A percentile compares a stretch with the other conserved stretches of the same genome.
Evolutionary conservation across 2,329 filamentous ascomycete genomes (phyloP).

Genomic region (Aureobasidium melanogenum): DNA sequence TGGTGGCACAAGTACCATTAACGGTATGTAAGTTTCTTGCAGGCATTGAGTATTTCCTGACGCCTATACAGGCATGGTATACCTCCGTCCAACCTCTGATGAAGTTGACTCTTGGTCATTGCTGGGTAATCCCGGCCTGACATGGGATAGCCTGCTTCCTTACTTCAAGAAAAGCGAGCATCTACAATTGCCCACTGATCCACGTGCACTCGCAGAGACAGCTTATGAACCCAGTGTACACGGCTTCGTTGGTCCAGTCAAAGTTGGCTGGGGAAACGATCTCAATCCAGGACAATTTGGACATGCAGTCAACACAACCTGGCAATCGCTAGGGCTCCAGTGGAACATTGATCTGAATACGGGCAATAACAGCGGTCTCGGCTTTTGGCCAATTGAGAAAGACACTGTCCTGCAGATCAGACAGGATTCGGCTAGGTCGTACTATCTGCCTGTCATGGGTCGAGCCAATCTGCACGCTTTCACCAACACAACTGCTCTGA

Average conservation of each 20-base stretch:
- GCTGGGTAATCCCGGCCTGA: slow-evolving; percentile 24
- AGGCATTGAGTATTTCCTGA: background rate
- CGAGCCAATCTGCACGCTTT: slow-evolving; percentile 41
- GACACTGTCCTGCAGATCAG: slow-evolving; percentile 24
- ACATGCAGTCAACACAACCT: slow-evolving; percentile 24
- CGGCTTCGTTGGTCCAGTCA: slow-evolving; percentile 9
- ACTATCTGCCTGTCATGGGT: slow-evolving; percentile 26
- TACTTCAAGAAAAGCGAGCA: slow-evolving; percentile 19
- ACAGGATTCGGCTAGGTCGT: slow-evolving; percentile 29
- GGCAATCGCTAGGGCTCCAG: slow-evolving; percentile 28
- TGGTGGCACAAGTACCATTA: slow-evolving; percentile 33
- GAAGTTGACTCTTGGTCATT: slow-evolving; percentile 5
- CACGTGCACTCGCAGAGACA: background rate
- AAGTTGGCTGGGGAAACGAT: slow-evolving; percentile 10
- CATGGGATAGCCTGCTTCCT: slow-evolving; percentile 14
- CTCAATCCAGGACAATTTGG: background rate
- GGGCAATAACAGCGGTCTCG: slow-evolving; percentile 27
- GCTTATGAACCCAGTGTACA: background rate
- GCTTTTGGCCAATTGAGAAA: slow-evolving; percentile 25
- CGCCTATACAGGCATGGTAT: slow-evolving; percentile 1
- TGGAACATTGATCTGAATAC: slow-evolving; percentile 28
- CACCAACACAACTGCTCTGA: slow-evolving; percentile 37
- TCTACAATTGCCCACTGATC: slow-evolving; percentile 6
- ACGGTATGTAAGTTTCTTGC: slow-evolving; percentile 15
- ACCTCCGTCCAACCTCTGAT: background rate